Base-by-base conservation (phyloP, 495 filamentous ascomycete genomes). In the Annulohypoxylon moriforme region DNA sequence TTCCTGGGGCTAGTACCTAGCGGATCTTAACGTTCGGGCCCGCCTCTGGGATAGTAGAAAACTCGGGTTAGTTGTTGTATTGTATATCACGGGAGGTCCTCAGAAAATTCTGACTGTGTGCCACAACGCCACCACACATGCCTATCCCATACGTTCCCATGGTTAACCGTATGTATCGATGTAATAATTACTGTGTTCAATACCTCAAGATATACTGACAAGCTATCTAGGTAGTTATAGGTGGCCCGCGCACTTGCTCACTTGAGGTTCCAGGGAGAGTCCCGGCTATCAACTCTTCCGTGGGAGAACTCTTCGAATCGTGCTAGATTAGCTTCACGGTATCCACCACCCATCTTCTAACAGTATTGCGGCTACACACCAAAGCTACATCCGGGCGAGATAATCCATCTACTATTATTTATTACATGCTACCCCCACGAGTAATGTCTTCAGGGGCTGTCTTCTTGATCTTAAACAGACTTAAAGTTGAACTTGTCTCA, bases 11-110 rank as follows among this genome's bases (percentile, higher is more conserved):
- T 72, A 64, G 46, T 42, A 46, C 20, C 3, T 55, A 46, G 64
- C 40, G 64, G 53, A 60, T 27, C 50, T 68, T 64, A 64, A 72
- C 53, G 29, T 64, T 72, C 64, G 46, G 60, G 53, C 10, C 64
- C 64, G 64, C 53, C 60, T 10, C 47, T 64, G 13, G 34, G 36
- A 50, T 65, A 60, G 22, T 13, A 27, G 13, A 52, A 52, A 27
- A 27, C 13, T 52, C 29, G 47, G 47, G 13, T 29, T 13, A 52
- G 24, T 52, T 29, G 47, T 9, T 52, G 47, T 50, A 11, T 25
- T 7, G 47, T 52, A 52, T 29, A 29, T 24, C 47, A 7, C 24
- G 24, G 47, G 47, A 52, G 25, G 9, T 6, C 52, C 8, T 25
- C n/a, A 14, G 31, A 22, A 40, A 57, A 50, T 36, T 36, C 11